Evolutionary conservation across 352 stramenopile species (phyloP).

Genomic region (Elongisporangium anandrum): DNA sequence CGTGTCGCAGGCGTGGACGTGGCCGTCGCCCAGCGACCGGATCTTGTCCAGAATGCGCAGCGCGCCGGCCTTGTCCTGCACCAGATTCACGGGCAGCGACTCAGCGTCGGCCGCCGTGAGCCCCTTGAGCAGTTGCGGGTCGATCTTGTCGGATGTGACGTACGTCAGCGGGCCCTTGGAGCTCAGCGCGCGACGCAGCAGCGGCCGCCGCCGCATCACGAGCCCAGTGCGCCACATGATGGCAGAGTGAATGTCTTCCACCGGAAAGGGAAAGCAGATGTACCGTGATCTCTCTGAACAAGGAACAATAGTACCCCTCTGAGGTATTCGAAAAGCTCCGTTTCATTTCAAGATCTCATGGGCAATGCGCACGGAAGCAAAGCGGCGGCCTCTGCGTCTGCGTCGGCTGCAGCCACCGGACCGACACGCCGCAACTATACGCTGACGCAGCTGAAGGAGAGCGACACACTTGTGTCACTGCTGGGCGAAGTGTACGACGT

Average conservation of each 20-base stretch:
- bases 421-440: neutral
- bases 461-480: neutral
- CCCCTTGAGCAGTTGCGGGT: conserved; percentile 43
- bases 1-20: conserved; percentile 96
- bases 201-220: neutral
- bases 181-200: neutral
- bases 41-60: conserved; percentile 62
- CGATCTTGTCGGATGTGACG: conserved; percentile 69
- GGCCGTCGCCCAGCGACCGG: conserved; percentile 43
- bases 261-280: neutral
- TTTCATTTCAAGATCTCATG: no score
- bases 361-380: neutral
- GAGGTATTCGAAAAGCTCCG: no score
- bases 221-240: neutral
- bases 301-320: neutral
- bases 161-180: conserved; percentile 27
- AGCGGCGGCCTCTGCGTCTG: neutral
- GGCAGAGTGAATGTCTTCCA: neutral
- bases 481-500: neutral
- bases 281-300: neutral
- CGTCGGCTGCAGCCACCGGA: no score
- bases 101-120: conserved; percentile 69
- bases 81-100: conserved; percentile 62
- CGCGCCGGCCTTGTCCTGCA: conserved; percentile 66
- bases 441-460: neutral